Base-by-base conservation (phyloP, 148 eudicot species). In the Talinum fruticosum region DNA sequence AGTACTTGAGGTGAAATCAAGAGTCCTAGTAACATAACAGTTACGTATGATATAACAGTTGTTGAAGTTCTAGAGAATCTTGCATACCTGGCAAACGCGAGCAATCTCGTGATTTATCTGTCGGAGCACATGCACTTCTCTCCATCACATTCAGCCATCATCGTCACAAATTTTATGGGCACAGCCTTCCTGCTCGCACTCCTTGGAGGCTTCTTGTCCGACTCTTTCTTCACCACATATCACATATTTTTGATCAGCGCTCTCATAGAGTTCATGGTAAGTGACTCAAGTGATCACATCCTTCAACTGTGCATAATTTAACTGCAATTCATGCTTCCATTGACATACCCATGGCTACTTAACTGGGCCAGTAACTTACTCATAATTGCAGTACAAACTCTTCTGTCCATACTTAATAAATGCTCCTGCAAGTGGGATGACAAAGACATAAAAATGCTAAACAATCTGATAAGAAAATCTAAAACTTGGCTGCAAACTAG, bases 101-200 rank as follows among this genome's bases (percentile, higher is more conserved):
- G 98, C 91, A 94, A 94, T 73, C 87, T 94, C 28, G 98, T 94
- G 72, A 86, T 88, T 21, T 94, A 92, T 68, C 77, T 94, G 72
- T 79, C 90, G 0, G 87, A 82, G 71, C 74, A 79, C 83, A 89
- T 94, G 98, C 90, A 94, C 74, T 92, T 87, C 74, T 89, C 91
- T 68, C 97, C 93, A 24, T 89, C 97, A 14, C 78, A 65, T 72
- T 90, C 95, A 14, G 90, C 98, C 76, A 92, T 86, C 74, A 85
- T 80, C 7, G 97, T 94, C n/a, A 94, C 97, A 30, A 87, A 88
- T 54, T 94, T 94, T 87, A 94, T 92, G 98, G 98, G 97, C 76
- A 94, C 98, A 0, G 88, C 98, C 19, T 94, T 94, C 80, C 81
- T 92, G n/a, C 93, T 94, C 51, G 97, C 97, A 66, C 86, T 93